Conservation (phyloP, 441 rosid genomes). For the Brassica balearica region DNA sequence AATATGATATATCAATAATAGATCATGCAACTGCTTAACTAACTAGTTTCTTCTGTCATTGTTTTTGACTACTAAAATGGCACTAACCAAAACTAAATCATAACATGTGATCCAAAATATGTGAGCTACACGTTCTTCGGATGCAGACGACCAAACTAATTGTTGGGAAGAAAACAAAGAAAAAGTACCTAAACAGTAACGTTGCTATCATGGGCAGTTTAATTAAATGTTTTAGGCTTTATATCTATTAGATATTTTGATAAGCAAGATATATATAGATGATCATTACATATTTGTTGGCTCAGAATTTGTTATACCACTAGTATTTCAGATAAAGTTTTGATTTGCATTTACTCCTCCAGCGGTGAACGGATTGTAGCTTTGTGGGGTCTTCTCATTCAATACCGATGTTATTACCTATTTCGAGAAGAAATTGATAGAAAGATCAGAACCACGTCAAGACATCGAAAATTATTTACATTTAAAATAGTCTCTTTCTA, state of each 20-base stretch:
- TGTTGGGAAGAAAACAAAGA: not conserved
- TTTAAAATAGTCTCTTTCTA: not conserved
- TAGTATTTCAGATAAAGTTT: not conserved
- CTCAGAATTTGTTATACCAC: not conserved
- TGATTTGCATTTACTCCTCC: constrained; percentile 29
- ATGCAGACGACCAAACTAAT: constrained; percentile 9
- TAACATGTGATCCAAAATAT: not conserved
- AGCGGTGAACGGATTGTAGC: constrained; percentile 27
- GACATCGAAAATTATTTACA: not conserved
- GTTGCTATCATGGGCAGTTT: constrained; percentile 20
- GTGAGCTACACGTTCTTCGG: not conserved
- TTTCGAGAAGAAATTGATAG: constrained; percentile 22
- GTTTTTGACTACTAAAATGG: not conserved
- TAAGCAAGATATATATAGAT: not conserved
- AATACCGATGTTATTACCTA: constrained; percentile 23
- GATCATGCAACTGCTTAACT: not conserved
- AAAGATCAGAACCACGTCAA: constrained; percentile 19
- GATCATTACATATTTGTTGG: constrained; percentile 13
- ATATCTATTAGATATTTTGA: constrained; percentile 8
- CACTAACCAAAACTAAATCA: not conserved
- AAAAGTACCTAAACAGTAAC: constrained; percentile 20
- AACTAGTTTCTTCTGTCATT: not conserved
- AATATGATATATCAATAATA: too few relatives aligned
- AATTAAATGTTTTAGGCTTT: not conserved
- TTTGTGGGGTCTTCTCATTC: constrained; percentile 28